A percentile compares a stretch with the other conserved stretches of the same genome.
These are phyloP conservation scores for Cubamyces lactineus DNA, from an alignment of 768 basidiomycete species.

Conservation along the genomic window DNA sequence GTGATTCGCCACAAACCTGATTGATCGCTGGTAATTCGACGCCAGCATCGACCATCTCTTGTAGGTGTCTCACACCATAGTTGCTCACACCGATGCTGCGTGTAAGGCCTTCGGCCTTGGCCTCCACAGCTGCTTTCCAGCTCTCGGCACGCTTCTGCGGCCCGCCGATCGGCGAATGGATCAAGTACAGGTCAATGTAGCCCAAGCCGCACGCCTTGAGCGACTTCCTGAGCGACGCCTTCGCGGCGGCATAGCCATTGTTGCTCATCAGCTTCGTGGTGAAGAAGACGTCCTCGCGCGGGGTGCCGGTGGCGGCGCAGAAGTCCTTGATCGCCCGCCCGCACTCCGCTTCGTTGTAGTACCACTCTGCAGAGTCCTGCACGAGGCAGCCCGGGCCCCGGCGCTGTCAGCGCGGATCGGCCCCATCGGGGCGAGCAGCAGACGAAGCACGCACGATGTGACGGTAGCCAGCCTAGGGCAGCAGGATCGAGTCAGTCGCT, in stretches of 20 bases:
- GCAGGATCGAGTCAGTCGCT: not conserved
- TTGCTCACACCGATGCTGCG: slow-evolving; percentile 68
- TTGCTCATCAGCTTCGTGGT: slow-evolving; percentile 72
- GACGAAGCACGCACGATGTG: slow-evolving; percentile 50
- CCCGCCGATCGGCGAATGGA: slow-evolving; percentile 71
- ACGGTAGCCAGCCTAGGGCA: slow-evolving; percentile 60
- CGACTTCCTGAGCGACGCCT: slow-evolving; percentile 54
- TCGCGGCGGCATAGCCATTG: slow-evolving; percentile 50
- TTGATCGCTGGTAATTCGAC: slow-evolving; percentile 60
- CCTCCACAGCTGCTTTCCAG: slow-evolving; percentile 69
- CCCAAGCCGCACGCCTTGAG: slow-evolving; percentile 57
- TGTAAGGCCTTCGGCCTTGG: slow-evolving; percentile 59
- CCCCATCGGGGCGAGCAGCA: not conserved
- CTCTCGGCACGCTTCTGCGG: slow-evolving; percentile 56
- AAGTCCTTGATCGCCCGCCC: slow-evolving; percentile 64
- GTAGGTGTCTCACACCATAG: slow-evolving; percentile 61
- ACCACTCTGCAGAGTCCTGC: slow-evolving; percentile 55
- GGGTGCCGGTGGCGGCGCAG: slow-evolving; percentile 47
- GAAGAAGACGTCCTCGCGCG: slow-evolving; percentile 65
- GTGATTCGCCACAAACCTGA: slow-evolving; percentile 46
- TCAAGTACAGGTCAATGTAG: slow-evolving; percentile 72
- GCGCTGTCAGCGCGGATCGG: slow-evolving; percentile 5
- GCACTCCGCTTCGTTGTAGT: slow-evolving; percentile 69
- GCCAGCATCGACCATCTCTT: slow-evolving; percentile 51
- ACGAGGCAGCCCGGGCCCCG: not conserved